Conservation (phyloP, 108 stramenopile genomes). For the Cyclotella cryptica region DNA sequence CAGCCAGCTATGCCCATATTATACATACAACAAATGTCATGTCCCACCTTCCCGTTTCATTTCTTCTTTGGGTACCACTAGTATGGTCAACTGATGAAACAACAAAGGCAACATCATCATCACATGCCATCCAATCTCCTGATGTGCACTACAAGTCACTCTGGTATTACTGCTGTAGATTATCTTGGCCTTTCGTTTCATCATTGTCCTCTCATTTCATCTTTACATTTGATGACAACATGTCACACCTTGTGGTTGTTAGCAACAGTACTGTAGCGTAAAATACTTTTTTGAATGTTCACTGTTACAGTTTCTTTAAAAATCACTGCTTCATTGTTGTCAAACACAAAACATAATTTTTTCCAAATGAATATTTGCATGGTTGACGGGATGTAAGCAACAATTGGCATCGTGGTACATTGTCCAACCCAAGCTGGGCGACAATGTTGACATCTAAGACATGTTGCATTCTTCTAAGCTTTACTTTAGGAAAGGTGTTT, state of each 20-base stretch:
- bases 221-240: slow-evolving; percentile 41
- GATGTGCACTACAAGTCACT: slow-evolving; percentile 30
- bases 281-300: not conserved
- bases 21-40: too few species aligned
- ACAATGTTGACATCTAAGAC: slow-evolving; percentile 89
- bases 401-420: slow-evolving; percentile 97
- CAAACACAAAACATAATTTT: not conserved
- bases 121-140: slow-evolving; percentile 36
- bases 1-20: too few species aligned
- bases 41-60: too few species aligned
- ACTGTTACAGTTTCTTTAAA: not conserved
- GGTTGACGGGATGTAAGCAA: slow-evolving; percentile 91
- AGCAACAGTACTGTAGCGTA: not conserved
- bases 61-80: too few species aligned
- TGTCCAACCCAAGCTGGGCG: slow-evolving; percentile 93
- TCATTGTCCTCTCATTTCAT: slow-evolving; percentile 14
- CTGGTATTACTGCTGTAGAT: slow-evolving; percentile 28
- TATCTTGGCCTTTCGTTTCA: slow-evolving; percentile 19
- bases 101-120: not conserved
- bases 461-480: slow-evolving; percentile 96
- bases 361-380: slow-evolving; percentile 94
- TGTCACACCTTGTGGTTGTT: slow-evolving; percentile 48
- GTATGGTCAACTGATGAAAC: too few species aligned
- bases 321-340: too few species aligned
- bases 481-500: slow-evolving; percentile 82